Evolutionary conservation across 164 flowering plant genomes (phyloP).

Genomic region (Tetracentron sinense): DNA sequence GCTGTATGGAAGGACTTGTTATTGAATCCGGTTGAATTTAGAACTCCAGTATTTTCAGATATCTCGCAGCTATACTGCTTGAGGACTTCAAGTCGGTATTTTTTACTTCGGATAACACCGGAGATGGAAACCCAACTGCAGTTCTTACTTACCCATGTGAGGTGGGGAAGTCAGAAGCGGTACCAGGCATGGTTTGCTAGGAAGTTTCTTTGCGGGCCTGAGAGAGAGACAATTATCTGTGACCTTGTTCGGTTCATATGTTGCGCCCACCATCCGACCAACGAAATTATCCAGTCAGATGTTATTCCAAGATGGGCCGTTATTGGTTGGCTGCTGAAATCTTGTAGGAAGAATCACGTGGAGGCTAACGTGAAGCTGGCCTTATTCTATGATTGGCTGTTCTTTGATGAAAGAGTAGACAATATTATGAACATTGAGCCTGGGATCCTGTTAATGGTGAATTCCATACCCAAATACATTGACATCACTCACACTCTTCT

Average conservation of each 20-base stretch:
- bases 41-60: constrained; percentile 47
- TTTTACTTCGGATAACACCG: constrained; percentile 66
- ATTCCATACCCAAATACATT: constrained; percentile 61
- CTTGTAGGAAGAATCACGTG: constrained; percentile 48
- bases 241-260: constrained; percentile 88
- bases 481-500: constrained; percentile 70
- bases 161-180: constrained; percentile 65
- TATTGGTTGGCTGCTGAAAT: constrained; percentile 82
- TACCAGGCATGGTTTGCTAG: constrained; percentile 75
- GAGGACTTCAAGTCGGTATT: constrained; percentile 64
- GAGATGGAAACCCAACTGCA: constrained; percentile 83
- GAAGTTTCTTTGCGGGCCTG: constrained; percentile 58
- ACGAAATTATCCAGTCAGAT: constrained; percentile 71
- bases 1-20: constrained; percentile 67
- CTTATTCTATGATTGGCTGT: constrained; percentile 94
- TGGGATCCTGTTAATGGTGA: constrained; percentile 70
- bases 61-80: constrained; percentile 50
- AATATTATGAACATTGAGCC: constrained; percentile 91
- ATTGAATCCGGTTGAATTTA: constrained; percentile 43
- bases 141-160: constrained; percentile 75
- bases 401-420: constrained; percentile 68
- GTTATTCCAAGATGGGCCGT: constrained; percentile 88
- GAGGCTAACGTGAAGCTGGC: constrained; percentile 74
- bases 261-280: constrained; percentile 83
- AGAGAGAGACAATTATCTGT: constrained; percentile 46